A percentile compares a stretch with the other conserved stretches of the same genome.
Conservation (phyloP, 1,139 yeast genomes). For the Geotrichum citri-aurantii region DNA sequence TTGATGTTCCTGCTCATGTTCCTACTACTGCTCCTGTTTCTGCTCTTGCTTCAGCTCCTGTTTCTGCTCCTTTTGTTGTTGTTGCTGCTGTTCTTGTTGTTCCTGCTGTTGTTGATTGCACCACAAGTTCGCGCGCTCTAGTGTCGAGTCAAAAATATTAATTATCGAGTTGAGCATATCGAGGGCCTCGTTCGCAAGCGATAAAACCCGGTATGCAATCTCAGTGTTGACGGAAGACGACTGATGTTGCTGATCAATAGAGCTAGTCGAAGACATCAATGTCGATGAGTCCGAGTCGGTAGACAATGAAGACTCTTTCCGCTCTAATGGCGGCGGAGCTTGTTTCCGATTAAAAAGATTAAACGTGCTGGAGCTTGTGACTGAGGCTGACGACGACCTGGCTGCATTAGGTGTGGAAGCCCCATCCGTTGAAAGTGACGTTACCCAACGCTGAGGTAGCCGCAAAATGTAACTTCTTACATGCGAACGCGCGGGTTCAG, state of each 20-base stretch:
- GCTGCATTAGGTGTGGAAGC: constrained; percentile 13
- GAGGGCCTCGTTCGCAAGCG: constrained; percentile 81
- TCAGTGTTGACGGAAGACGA: constrained; percentile 32
- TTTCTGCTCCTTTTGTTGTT: neutral
- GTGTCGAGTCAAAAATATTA: constrained; percentile 74
- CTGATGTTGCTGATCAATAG: neutral
- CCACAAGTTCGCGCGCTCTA: constrained; percentile 67
- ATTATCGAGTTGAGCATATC: constrained; percentile 84
- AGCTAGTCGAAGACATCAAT: neutral
- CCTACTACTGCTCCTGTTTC: neutral
- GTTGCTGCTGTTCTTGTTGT: neutral
- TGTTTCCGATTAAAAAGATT: neutral
- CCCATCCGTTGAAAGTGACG: constrained; percentile 25
- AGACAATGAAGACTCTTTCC: neutral
- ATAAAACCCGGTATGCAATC: constrained; percentile 61
- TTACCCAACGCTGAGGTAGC: constrained; percentile 64
- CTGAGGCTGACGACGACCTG: neutral
- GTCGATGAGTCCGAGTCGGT: neutral
- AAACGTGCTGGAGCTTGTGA: neutral
- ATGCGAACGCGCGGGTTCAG: constrained; percentile 79
- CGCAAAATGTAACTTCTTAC: constrained; percentile 74
- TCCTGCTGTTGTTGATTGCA: neutral
- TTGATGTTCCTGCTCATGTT: neutral
- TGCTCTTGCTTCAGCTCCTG: neutral
- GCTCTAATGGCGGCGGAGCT: neutral